A percentile compares a stretch with the other conserved stretches of the same genome.
phyloP scores from a whole-genome alignment of 164 flowering plant genomes.

The Magnolia officinalis region DNA sequence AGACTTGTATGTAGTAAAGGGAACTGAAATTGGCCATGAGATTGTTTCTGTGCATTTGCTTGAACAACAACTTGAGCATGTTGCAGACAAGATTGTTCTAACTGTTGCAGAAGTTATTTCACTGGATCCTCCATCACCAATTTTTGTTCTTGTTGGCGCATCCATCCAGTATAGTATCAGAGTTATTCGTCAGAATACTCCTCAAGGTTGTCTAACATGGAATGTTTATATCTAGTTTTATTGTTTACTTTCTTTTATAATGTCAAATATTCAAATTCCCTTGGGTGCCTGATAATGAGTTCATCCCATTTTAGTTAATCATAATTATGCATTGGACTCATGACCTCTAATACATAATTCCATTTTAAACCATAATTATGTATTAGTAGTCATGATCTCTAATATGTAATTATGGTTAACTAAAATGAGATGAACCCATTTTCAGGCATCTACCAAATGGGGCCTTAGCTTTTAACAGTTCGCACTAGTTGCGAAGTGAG shows the following conservation, averaged over 20 bases:
- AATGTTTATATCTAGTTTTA: background rate
- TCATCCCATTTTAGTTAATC: no score
- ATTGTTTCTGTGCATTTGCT: slow-evolving; percentile 68
- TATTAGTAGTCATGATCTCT: no score
- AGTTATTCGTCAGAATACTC: slow-evolving; percentile 68
- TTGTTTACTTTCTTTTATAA: background rate
- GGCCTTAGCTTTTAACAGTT: no score
- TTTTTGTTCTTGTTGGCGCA: slow-evolving; percentile 77
- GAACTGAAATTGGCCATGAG: slow-evolving; percentile 83
- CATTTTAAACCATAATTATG: no score
- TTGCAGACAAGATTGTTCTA: slow-evolving; percentile 66
- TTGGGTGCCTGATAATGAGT: no score
- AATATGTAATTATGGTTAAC: no score
- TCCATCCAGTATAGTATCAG: slow-evolving; percentile 55
- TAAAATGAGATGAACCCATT: no score
- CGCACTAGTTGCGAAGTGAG: no score
- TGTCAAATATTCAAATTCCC: no score
- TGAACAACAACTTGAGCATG: slow-evolving; percentile 56
- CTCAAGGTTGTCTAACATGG: slow-evolving; percentile 52
- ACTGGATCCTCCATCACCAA: slow-evolving; percentile 91
- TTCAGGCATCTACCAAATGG: no score
- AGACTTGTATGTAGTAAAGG: slow-evolving; percentile 74
- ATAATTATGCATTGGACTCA: no score
- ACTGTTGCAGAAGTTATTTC: slow-evolving; percentile 98
- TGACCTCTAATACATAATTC: no score